phyloP scores from a whole-genome alignment of 2,329 filamentous ascomycete species.

The Daldinia eschscholtzii region DNA sequence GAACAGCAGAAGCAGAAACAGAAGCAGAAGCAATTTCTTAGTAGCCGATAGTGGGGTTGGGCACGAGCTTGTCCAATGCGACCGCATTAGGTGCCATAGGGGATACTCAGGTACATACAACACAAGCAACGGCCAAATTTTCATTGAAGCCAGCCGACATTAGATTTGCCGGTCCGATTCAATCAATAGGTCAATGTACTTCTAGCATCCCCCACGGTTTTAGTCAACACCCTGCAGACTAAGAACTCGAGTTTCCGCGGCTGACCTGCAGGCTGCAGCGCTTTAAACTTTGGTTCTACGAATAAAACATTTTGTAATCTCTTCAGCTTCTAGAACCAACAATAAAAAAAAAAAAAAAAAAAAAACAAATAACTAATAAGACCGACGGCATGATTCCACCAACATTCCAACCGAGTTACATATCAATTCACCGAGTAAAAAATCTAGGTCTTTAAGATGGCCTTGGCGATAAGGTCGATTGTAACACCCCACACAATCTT shows the following conservation, averaged over 20 bases:
- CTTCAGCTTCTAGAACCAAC: slow-evolving; percentile 32
- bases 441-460: slow-evolving; percentile 6
- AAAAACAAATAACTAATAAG: background rate
- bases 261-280: slow-evolving; percentile 1
- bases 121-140: background rate
- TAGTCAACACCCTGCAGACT: slow-evolving; percentile 26
- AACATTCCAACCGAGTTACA: slow-evolving; percentile 4
- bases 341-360: background rate
- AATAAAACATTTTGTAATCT: slow-evolving; percentile 10
- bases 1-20: slow-evolving; percentile 23
- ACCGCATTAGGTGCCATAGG: slow-evolving; percentile 16
- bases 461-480: slow-evolving; percentile 33
- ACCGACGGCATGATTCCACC: background rate
- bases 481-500: slow-evolving; percentile 31
- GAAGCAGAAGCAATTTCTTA: slow-evolving; percentile 44
- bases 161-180: slow-evolving; percentile 18
- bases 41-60: slow-evolving; percentile 48
- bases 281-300: slow-evolving; percentile 6
- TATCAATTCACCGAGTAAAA: slow-evolving; percentile 26
- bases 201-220: slow-evolving; percentile 25
- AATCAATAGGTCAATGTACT: background rate
- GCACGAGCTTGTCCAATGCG: slow-evolving; percentile 46
- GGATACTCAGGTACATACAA: background rate
- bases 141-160: background rate
- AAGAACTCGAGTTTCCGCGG: slow-evolving; percentile 19